These are phyloP conservation scores for Trametes punicea DNA, from an alignment of 768 basidiomycete species.

Conservation along the genomic window DNA sequence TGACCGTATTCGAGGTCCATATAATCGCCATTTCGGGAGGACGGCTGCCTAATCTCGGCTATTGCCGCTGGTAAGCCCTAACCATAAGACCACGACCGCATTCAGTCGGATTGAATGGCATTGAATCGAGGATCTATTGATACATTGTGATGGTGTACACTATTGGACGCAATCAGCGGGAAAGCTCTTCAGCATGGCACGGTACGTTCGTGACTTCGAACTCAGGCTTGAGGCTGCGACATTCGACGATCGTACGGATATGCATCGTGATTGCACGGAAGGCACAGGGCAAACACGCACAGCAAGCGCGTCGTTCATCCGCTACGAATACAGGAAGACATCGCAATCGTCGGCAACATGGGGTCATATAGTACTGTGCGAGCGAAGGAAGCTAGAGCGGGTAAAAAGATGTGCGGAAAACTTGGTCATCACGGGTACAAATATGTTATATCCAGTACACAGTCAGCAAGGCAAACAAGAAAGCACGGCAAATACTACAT, in stretches of 20 bases:
- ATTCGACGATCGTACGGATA: not conserved
- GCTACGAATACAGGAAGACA: slow-evolving; percentile 5
- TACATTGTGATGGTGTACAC: not conserved
- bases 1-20: slow-evolving; percentile 8
- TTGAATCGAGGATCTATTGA: not conserved
- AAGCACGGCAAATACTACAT: not conserved
- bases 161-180: too few species aligned
- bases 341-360: not conserved
- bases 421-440: not conserved
- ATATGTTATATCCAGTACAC: not conserved
- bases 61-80: slow-evolving; percentile 16
- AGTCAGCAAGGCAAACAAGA: not conserved
- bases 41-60: slow-evolving; percentile 17
- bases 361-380: not conserved
- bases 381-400: not conserved
- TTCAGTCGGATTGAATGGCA: not conserved
- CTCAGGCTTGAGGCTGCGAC: not conserved
- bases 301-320: not conserved
- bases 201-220: not conserved
- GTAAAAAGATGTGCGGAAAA: not conserved
- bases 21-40: slow-evolving; percentile 19
- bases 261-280: not conserved
- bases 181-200: not conserved
- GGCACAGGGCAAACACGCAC: slow-evolving; percentile 3
- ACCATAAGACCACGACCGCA: not conserved